Evolutionary conservation across 805 yeast genomes (phyloP), one percentile per base, ranked within the genome.

Genomic region (Lipomyces spencermartinsiae): DNA sequence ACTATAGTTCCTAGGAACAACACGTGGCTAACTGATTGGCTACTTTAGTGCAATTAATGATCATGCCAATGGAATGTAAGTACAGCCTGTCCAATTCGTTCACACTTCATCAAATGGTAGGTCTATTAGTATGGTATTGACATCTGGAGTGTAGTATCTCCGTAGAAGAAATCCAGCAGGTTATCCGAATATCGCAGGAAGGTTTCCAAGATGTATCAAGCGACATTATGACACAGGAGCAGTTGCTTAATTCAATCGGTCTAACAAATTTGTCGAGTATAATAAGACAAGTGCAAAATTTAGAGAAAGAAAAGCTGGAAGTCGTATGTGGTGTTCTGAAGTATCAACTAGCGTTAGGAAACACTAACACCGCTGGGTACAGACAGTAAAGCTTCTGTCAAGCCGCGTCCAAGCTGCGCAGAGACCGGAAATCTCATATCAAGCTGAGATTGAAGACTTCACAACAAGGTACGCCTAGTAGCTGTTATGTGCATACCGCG

Each of bases 161-260:
- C 1, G 31, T 25, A 10, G 56, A 63, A 2, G 65, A 69, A 39
- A 69, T 69, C 12, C 59, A 58, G 34, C 72, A 69, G 31, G 71
- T 69, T 19, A 69, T 69, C n/a, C 53, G 66, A 49, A 64, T 69
- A 25, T 61, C 72, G 1, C 72, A 69, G 51, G 72, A 69, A 56
- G 72, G 72, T 4, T 69, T 69, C 43, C 71, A 69, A 49, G 72
- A 69, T 31, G 65, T 68, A 9, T 69, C 72, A 22, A 31, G 57
- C 51, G 71, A 67, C n/a, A 64, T 69, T 16, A 16, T 66, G 22
- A 43, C n/a, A 29, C 72, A 68, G 14, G 66, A 67, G 33, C 61
- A 55, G 35, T 57, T 64, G 31, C 34, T 69, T 31, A 33, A 22
- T 9, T 54, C 37, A 10, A 10, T 61, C 10, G 60, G 43, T 6